Evolutionary conservation across 345 rosid species (phyloP), one percentile per base, ranked within the genome.

Genomic region (Populus nigra): DNA sequence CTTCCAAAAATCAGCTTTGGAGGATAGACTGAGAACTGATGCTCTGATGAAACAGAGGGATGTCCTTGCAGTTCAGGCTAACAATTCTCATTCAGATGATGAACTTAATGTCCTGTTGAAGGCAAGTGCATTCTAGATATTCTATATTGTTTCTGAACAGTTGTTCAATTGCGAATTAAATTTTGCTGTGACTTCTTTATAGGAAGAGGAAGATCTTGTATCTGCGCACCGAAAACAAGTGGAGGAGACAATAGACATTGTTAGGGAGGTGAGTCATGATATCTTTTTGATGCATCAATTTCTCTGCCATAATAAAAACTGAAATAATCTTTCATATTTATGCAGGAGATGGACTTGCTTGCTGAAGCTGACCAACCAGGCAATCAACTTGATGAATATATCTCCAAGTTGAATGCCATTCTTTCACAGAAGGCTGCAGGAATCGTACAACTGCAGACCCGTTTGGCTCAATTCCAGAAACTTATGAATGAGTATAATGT

Each of bases 141-240:
- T 17, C 39, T 47, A 35, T 27, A 25, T 35, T 72, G 38, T 65
- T 63, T 67, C 72, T 7, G 13, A 31, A 65, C 33, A 16, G 45
- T 22, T 66, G 38, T 77, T 72, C 23, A 41, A 8, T 71, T 53
- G 49, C 49, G 6, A n/a, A 73, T 5, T 45, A 43, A 47, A 25
- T 38, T 15, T 76, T 77, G 68, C 36, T 82, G 29, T 74, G 25
- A 27, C 53, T 80, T 35, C 74, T 77, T 22, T 3, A 25, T 68
- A 89, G 92, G 91, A 89, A 72, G 91, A 88, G 77, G 91, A 86
- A 76, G 89, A 89, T 78, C 92, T 88, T 81, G 86, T 89, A 63
- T 77, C 84, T 76, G 89, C 91, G 43, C 91, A 89, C 73, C 84
- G 88, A 27, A 80, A 36, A 73, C 90, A 88, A 80, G 91, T 89